Percentiles rank a stretch among this genome's conserved stretches.
phyloP scores from a whole-genome alignment of 768 basidiomycete species.

The Boletellus ananas region DNA sequence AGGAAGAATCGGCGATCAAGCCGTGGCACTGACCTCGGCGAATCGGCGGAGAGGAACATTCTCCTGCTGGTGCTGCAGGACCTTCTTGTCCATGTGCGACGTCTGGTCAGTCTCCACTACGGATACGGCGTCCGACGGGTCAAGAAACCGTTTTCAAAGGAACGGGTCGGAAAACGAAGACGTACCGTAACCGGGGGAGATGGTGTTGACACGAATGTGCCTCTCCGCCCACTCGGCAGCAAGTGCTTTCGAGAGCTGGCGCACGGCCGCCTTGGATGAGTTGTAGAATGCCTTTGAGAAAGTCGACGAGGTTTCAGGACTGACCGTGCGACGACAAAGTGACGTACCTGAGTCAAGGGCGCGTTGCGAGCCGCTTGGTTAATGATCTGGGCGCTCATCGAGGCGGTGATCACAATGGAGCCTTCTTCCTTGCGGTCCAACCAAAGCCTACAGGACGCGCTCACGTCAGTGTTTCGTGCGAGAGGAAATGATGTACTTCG shows the following conservation, averaged over 20 bases:
- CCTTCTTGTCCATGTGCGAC: constrained; percentile 44
- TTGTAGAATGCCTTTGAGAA: constrained; percentile 47
- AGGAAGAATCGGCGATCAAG: not conserved
- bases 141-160: no score
- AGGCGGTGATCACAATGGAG: constrained; percentile 61
- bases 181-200: constrained; percentile 59
- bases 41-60: constrained; percentile 55
- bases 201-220: constrained; percentile 54
- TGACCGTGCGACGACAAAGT: no score
- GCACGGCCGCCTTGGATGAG: constrained; percentile 67
- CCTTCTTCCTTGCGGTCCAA: constrained; percentile 32
- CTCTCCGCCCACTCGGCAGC: constrained; percentile 58
- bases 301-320: not conserved
- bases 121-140: no score
- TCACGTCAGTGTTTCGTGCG: fast-evolving
- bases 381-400: constrained; percentile 67
- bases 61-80: constrained; percentile 46
- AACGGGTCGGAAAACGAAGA: not conserved
- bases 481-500: constrained; percentile 35
- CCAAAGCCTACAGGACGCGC: constrained; percentile 39
- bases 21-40: constrained; percentile 39
- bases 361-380: constrained; percentile 45
- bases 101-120: constrained; percentile 61
- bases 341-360: constrained; percentile 47
- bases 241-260: constrained; percentile 55